Conservation (phyloP, 176 grass and related monocot genomes). For the Aegilops umbellulata region DNA sequence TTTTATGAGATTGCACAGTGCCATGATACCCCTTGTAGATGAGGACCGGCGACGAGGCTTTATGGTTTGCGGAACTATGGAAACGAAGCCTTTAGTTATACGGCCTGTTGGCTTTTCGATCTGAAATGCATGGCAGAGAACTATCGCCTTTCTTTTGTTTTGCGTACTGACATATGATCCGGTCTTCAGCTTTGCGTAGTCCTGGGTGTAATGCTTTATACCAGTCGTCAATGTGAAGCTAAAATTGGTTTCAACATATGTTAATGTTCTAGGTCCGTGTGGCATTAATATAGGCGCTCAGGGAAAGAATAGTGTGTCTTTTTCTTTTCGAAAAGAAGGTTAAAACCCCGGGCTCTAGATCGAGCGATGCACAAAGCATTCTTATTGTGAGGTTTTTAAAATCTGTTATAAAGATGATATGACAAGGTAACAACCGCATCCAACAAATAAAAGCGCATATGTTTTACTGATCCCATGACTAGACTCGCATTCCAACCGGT, state of each 20-base stretch:
- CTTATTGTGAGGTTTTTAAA: too few species aligned
- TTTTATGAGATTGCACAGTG: slow-evolving; percentile 45
- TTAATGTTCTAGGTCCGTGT: background rate
- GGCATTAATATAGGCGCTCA: background rate
- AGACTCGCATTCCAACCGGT: background rate
- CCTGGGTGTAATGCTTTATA: background rate
- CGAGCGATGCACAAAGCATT: too few species aligned
- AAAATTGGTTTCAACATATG: background rate
- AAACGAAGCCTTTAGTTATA: slow-evolving; percentile 20
- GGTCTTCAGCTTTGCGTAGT: background rate
- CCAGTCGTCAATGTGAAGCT: slow-evolving; percentile 6
- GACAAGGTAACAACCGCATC: background rate
- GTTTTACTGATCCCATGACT: background rate
- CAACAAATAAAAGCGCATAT: background rate
- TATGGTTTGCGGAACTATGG: slow-evolving; percentile 43
- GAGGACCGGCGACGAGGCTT: slow-evolving; percentile 35
- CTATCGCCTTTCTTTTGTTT: background rate
- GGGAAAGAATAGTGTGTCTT: too few species aligned
- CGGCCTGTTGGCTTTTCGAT: background rate
- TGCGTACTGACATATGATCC: slow-evolving; percentile 11
- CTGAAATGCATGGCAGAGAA: slow-evolving; percentile 6
- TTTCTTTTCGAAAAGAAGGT: too few species aligned
- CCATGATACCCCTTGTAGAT: slow-evolving; percentile 36
- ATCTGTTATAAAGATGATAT: background rate
- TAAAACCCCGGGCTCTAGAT: too few species aligned